These are phyloP conservation scores for Pestalotiopsis sp. DNA, from an alignment of 2,329 filamentous ascomycete genomes.

Conservation along the genomic window DNA sequence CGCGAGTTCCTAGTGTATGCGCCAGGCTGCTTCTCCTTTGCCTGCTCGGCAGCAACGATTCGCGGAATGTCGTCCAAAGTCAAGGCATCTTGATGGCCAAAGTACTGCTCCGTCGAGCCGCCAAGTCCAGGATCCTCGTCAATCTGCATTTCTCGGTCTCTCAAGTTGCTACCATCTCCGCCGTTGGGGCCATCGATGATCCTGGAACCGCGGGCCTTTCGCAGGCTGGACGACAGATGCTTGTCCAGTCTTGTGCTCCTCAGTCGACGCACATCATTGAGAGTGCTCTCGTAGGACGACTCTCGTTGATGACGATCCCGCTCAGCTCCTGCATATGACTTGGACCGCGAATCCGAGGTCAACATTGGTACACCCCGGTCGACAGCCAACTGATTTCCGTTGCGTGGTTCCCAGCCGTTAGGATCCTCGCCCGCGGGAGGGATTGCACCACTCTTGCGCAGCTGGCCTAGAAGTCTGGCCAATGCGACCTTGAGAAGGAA, in stretches of 20 bases:
- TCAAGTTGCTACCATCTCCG: slow-evolving; percentile 53
- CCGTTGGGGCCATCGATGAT: slow-evolving; percentile 84
- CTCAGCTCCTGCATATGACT: slow-evolving; percentile 67
- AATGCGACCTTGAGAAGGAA: slow-evolving; percentile 91
- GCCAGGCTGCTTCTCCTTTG: slow-evolving; percentile 84
- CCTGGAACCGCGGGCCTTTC: slow-evolving; percentile 85
- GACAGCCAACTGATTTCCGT: slow-evolving; percentile 59
- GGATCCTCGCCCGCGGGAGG: slow-evolving; percentile 73
- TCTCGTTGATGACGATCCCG: slow-evolving; percentile 64
- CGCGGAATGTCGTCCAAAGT: slow-evolving; percentile 95
- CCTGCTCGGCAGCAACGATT: slow-evolving; percentile 94
- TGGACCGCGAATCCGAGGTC: slow-evolving; percentile 71
- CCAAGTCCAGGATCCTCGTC: slow-evolving; percentile 77
- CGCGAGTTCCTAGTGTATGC: slow-evolving; percentile 78
- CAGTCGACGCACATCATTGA: slow-evolving; percentile 90
- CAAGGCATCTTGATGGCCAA: slow-evolving; percentile 87
- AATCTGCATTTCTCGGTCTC: slow-evolving; percentile 68
- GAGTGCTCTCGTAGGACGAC: slow-evolving; percentile 90
- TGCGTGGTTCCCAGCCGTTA: slow-evolving; percentile 67
- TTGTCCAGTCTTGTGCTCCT: slow-evolving; percentile 94
- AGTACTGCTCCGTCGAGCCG: slow-evolving; percentile 76
- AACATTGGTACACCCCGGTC: slow-evolving; percentile 57
- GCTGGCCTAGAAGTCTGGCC: slow-evolving; percentile 83
- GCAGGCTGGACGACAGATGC: slow-evolving; percentile 89
- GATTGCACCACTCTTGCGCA: slow-evolving; percentile 81